These are phyloP conservation scores for Aurantiochytrium sp. DNA, from an alignment of 108 stramenopile species.

Conservation along the genomic window DNA sequence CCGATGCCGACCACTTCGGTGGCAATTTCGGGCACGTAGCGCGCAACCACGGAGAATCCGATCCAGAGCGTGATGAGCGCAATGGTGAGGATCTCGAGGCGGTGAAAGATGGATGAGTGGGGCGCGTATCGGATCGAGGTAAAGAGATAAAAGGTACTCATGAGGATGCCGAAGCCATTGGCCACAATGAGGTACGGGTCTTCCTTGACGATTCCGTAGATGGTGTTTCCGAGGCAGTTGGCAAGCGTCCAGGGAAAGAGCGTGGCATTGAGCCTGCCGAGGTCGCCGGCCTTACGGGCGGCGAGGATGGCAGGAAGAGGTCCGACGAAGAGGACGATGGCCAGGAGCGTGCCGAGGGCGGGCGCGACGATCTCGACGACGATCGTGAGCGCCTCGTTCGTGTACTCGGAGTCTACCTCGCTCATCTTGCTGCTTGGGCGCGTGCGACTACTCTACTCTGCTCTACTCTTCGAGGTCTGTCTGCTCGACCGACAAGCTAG, in stretches of 20 bases:
- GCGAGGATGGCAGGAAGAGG: neutral
- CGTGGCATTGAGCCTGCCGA: neutral
- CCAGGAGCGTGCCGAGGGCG: neutral
- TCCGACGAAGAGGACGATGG: neutral
- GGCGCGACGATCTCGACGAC: slow-evolving; percentile 2
- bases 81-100: neutral
- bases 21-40: neutral
- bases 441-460: no score
- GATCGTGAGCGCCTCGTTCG: neutral
- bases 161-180: neutral
- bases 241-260: neutral
- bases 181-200: slow-evolving; percentile 1
- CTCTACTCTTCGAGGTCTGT: neutral
- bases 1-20: neutral
- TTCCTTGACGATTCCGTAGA: neutral
- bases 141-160: neutral
- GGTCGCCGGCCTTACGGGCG: neutral
- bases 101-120: neutral
- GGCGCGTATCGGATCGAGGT: neutral
- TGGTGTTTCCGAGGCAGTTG: neutral
- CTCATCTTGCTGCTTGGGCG: neutral
- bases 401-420: neutral
- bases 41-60: neutral
- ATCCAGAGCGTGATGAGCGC: neutral
- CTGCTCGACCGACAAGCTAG: neutral